Percentiles rank a stretch among this genome's conserved stretches.
Evolutionary conservation across 2,329 filamentous ascomycete genomes (phyloP).

Genomic region (Cryphonectria parasitica): DNA sequence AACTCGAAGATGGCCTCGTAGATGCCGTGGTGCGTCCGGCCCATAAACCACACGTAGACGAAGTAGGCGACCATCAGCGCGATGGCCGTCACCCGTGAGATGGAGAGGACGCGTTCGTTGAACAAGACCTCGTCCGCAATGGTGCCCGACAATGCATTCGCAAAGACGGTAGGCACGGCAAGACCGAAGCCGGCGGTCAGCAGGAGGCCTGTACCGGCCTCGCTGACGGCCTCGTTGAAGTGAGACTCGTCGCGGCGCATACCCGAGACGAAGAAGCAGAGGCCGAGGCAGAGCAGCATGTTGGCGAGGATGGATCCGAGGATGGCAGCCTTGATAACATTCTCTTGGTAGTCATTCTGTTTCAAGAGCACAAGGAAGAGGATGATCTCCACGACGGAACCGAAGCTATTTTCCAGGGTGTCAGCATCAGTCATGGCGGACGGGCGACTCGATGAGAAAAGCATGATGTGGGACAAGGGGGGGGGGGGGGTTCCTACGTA

Average conservation of each 20-base stretch:
- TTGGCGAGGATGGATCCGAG: slow-evolving; percentile 83
- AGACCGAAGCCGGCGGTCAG: slow-evolving; percentile 67
- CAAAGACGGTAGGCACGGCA: slow-evolving; percentile 40
- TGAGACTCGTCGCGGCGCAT: slow-evolving; percentile 67
- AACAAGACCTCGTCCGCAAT: slow-evolving; percentile 37
- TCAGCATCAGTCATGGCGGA: background rate
- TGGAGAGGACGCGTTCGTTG: slow-evolving; percentile 49
- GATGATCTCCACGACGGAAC: slow-evolving; percentile 79
- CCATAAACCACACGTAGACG: slow-evolving; percentile 61
- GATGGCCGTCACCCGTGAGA: slow-evolving; percentile 62
- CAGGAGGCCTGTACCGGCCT: slow-evolving; percentile 77
- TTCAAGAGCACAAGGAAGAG: slow-evolving; percentile 77
- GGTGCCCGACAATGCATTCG: slow-evolving; percentile 12
- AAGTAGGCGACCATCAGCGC: slow-evolving; percentile 61
- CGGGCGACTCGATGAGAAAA: background rate
- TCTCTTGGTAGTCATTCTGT: slow-evolving; percentile 49
- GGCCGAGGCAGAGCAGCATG: slow-evolving; percentile 76
- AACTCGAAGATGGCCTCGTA: slow-evolving; percentile 62
- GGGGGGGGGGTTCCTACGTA: slow-evolving; percentile 37
- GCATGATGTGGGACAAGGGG: too few species aligned
- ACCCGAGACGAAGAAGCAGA: slow-evolving; percentile 80
- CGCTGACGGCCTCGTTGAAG: slow-evolving; percentile 77
- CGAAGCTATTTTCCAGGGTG: slow-evolving; percentile 49
- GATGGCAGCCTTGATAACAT: slow-evolving; percentile 83
- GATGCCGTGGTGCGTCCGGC: slow-evolving; percentile 61